Conservation (phyloP, 305 asterid species). For the Solanum hybrid region DNA sequence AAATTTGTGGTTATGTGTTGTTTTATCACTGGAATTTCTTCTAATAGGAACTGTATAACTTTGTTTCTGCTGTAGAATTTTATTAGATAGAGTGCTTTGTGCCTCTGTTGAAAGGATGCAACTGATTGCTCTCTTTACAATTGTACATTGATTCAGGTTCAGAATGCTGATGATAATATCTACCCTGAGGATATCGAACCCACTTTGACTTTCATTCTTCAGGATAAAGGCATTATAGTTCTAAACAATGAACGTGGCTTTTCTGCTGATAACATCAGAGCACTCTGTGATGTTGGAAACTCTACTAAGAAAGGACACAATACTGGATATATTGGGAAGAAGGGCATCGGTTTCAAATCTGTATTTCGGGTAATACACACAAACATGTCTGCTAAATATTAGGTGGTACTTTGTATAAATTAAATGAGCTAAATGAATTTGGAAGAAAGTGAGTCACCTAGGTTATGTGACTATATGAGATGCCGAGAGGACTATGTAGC, state of each 20-base stretch:
- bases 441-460: not conserved
- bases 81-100: not conserved
- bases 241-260: conserved; percentile 90
- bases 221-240: conserved; percentile 23
- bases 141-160: conserved; percentile 47
- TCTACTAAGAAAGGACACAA: conserved; percentile 64
- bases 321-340: conserved; percentile 95
- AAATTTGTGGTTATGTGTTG: not conserved
- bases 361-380: conserved; percentile 15
- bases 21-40: not conserved
- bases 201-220: conserved; percentile 69
- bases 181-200: conserved; percentile 72
- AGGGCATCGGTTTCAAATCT: conserved; percentile 99
- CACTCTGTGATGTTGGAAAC: conserved; percentile 91
- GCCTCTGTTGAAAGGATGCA: not conserved
- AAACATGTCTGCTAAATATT: not conserved
- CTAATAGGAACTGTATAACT: not conserved
- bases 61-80: not conserved
- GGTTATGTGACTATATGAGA: not conserved
- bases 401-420: not conserved
- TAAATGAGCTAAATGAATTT: not conserved
- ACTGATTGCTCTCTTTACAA: conserved; percentile 13
- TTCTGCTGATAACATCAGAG: conserved; percentile 24
- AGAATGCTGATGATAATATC: conserved; percentile 94
- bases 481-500: not conserved